Base-by-base conservation (phyloP, 345 rosid species). In the Hypericum androsaemum region DNA sequence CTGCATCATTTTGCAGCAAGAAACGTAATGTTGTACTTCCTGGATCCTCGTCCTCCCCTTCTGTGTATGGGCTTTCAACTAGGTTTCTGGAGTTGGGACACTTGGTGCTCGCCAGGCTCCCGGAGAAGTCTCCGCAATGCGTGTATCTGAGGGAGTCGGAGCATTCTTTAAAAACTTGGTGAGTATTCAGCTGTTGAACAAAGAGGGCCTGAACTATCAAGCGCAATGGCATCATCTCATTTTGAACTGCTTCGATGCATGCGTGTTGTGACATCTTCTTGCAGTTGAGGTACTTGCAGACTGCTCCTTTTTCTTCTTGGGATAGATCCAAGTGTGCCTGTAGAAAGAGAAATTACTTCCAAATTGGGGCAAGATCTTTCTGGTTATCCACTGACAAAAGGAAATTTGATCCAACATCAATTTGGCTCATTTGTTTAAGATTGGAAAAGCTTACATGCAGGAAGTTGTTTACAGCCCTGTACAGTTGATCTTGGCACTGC, bases 211-310 rank as follows among this genome's bases (percentile, higher is more conserved):
- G 84, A 58, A 87, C 81, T 6, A 83, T 81, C 60, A 81, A 60
- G 8, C 86, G 88, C 16, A 86, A 71, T 11, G 95, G 95, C 88
- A 86, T 77, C 73, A 79, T 12, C 54, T 86, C 88, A 44, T 86
- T 86, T 64, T 83, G 84, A 57, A 83, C 88, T 5, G 89, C 81
- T 48, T 81, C 81, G 5, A 83, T 69, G 55, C 88, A 86, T 39
- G 80, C 77, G 52, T 72, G 81, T 52, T 83, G 86, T 32, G 95
- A 83, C 12, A 86, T 71, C 57, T 74, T 77, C 41, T 83, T 84
- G 73, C 95, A 86, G 64, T 74, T 76, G 52, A 86, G 77, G 71
- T 86, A 73, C 37, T 71, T 81, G 65, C 95, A 81, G 63, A 81
- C 78, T 32, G 66, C 64, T 12, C 69, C 78, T 58, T 74, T 86